phyloP scores from a whole-genome alignment of 495 filamentous ascomycete species.

The Podospora anserina region DNA sequence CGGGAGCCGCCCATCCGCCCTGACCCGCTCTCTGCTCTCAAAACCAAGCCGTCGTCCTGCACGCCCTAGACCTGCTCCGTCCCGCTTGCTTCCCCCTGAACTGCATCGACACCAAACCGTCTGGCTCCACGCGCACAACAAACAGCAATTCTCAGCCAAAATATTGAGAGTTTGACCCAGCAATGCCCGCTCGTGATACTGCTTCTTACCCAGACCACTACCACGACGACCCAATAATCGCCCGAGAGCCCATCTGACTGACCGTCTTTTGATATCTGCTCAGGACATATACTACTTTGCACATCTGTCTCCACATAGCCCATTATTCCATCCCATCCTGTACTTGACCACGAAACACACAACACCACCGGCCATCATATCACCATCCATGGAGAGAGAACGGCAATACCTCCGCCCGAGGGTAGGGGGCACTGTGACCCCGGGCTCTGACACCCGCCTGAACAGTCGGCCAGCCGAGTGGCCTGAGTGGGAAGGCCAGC shows the following conservation, averaged over 20 bases:
- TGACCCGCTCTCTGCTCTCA: slow-evolving; percentile 10
- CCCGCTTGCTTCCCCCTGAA: slow-evolving; percentile 16
- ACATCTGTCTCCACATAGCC: neutral
- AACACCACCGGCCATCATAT: neutral
- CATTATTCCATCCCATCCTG: neutral
- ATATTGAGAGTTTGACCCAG: slow-evolving; percentile 24
- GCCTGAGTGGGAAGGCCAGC: slow-evolving; percentile 24
- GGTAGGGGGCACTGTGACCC: slow-evolving; percentile 22
- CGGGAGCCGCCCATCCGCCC: slow-evolving; percentile 5
- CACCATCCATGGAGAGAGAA: slow-evolving; percentile 27
- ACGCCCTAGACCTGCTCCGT: slow-evolving; percentile 28
- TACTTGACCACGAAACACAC: slow-evolving; percentile 8
- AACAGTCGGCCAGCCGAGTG: slow-evolving; percentile 22
- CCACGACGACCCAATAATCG: slow-evolving; percentile 25
- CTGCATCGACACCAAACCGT: slow-evolving; percentile 15
- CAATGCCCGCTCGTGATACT: slow-evolving; percentile 29
- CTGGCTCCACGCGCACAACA: slow-evolving; percentile 26
- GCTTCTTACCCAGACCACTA: slow-evolving; percentile 19
- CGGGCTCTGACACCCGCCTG: slow-evolving; percentile 24
- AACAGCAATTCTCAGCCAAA: slow-evolving; percentile 25
- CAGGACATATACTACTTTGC: neutral
- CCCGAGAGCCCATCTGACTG: slow-evolving; percentile 14
- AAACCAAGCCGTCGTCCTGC: slow-evolving; percentile 25
- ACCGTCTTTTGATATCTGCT: neutral
- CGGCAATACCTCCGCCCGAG: slow-evolving; percentile 30